Conservation (phyloP, 1,139 yeast genomes). For the Saccharomyces hybrid region DNA sequence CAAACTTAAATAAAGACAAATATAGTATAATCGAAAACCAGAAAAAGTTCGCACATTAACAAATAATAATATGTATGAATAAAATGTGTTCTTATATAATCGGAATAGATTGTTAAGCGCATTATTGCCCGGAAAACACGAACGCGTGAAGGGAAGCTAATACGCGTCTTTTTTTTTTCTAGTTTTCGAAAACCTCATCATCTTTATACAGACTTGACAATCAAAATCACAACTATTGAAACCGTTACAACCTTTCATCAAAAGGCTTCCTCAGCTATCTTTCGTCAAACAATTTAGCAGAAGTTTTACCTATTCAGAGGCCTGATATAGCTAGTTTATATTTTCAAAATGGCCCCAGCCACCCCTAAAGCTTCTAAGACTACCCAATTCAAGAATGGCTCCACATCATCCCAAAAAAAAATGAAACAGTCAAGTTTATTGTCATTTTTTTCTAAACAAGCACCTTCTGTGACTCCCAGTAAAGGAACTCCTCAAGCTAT, state of each 20-base stretch:
- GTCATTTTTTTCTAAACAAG: constrained; percentile 42
- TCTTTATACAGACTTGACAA: not conserved
- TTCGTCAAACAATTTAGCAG: not conserved
- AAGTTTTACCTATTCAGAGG: not conserved
- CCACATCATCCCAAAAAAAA: constrained; percentile 30
- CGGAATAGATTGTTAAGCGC: not conserved
- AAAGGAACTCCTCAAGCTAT: constrained; percentile 5
- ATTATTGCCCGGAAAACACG: not conserved
- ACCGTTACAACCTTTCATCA: not conserved
- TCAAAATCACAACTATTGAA: not conserved
- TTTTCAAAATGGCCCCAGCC: constrained; percentile 14
- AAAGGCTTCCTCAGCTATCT: too few relatives aligned
- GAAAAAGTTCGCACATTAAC: not conserved
- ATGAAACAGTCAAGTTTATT: constrained; percentile 50
- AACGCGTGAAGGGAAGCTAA: not conserved
- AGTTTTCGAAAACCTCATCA: not conserved
- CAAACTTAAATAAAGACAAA: not conserved
- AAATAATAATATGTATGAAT: not conserved
- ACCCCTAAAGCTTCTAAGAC: constrained; percentile 20
- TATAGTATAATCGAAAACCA: not conserved
- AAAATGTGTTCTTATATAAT: not conserved
- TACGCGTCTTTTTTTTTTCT: not conserved
- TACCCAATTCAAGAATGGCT: constrained; percentile 7
- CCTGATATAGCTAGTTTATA: not conserved
- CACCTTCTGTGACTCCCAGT: constrained; percentile 11